Base-by-base conservation (phyloP, 345 rosid species). In the Anacardium occidentale region DNA sequence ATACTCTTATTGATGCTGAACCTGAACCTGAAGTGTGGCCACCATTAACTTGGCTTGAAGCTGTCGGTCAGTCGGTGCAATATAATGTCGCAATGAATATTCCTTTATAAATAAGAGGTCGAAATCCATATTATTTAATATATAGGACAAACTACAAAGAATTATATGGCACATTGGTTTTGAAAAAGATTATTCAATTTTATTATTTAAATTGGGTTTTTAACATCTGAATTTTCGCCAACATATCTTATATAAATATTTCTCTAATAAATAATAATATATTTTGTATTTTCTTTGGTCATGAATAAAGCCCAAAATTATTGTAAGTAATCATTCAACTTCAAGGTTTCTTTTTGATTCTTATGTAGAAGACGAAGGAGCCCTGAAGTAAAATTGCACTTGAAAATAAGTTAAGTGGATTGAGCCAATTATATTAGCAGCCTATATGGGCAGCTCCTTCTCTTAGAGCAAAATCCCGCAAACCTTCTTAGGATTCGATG, bases 31-130 rank as follows among this genome's bases (percentile, higher is more conserved):
- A 42, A 42, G 4, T 20, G 50, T 50, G 25, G 67, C 50, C 67
- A 63, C 44, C 26, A 40, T 24, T 42, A 47, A 22, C 70, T 47
- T 66, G 56, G 70, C 70, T 14, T 66, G 44, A 66, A 66, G 70
- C 58, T 47, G 70, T 51, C 70, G 70, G 70, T 50, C n/a, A n/a
- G n/a, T n/a, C n/a, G n/a, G 70, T 40, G 8, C 4, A 25, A 66
- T 26, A 42, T 32, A 32, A 17, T 62, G 14, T 8, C 5, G n/a
- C 15, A 12, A 8, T 26, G 8, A 13, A 12, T 26, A 58, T 14
- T 59, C 14, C 10, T 14, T 59, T 59, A 0, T 37, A 5, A 37
- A 4, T 37, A 37, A 37, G 42, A 37, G 42, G 42, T 37, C 9
- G 42, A 37, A n/a, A n/a, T n/a, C n/a, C n/a, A n/a, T n/a, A n/a